A percentile compares a stretch with the other conserved stretches of the same genome.
Conservation (phyloP, 306 rosid genomes). For the Heteromeles arbutifolia region DNA sequence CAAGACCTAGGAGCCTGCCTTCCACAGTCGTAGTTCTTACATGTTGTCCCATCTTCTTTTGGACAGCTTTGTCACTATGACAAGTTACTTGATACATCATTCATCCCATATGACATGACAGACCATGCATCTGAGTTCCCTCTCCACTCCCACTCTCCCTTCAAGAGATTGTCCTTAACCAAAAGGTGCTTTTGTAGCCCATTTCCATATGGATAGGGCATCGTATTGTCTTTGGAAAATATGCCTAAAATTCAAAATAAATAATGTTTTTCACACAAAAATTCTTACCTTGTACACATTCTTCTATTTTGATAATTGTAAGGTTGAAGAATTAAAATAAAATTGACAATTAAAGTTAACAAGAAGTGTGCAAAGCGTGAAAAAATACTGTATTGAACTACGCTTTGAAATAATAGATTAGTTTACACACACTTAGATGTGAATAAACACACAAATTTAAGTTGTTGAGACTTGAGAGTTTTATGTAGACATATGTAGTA, state of each 20-base stretch:
- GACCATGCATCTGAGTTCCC: neutral
- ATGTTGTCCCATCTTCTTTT: conserved; percentile 20
- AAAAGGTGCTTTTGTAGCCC: neutral
- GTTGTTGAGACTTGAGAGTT: neutral
- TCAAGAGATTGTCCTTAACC: conserved; percentile 26
- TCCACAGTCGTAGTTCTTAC: conserved; percentile 9
- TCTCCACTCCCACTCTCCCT: conserved; percentile 14
- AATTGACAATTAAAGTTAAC: no score
- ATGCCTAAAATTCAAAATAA: neutral
- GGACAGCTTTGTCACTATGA: conserved; percentile 21
- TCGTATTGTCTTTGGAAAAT: conserved; percentile 12
- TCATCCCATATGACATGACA: neutral
- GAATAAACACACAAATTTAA: neutral
- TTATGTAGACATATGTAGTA: no score
- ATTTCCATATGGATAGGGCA: conserved; percentile 7
- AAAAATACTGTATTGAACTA: no score
- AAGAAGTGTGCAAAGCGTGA: no score
- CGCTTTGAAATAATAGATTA: neutral
- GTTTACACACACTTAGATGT: neutral
- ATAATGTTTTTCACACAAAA: no score
- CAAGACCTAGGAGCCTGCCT: neutral
- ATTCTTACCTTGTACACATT: no score
- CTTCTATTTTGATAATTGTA: no score
- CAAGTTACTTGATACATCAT: conserved; percentile 4
- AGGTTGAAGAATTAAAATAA: no score